phyloP scores from a whole-genome alignment of 2,329 filamentous ascomycete genomes.

The Rhexocercosporidium sp. region DNA sequence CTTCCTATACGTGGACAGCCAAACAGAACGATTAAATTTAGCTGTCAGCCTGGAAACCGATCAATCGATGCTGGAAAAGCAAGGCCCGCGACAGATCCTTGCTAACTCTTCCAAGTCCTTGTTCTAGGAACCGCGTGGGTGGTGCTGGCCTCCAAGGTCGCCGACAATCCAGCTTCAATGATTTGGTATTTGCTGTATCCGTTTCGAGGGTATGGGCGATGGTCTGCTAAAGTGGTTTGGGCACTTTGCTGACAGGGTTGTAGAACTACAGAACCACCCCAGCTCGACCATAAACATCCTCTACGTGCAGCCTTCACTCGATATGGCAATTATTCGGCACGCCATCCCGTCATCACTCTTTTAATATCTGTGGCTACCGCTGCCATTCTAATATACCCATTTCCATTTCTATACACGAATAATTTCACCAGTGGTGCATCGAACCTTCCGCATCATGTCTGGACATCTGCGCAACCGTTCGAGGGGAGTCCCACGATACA shows the following conservation, averaged over 20 bases:
- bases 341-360: constrained; percentile 76
- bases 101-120: constrained; percentile 30
- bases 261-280: constrained; percentile 77
- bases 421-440: constrained; percentile 74
- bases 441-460: constrained; percentile 78
- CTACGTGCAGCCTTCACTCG: constrained; percentile 68
- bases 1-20: constrained; percentile 4
- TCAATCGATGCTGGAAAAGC: constrained; percentile 18
- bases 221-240: not conserved
- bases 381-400: constrained; percentile 73
- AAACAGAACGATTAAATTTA: constrained; percentile 1
- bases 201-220: constrained; percentile 68
- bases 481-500: constrained; percentile 54
- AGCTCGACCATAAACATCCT: constrained; percentile 67
- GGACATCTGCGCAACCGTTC: constrained; percentile 75
- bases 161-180: constrained; percentile 49
- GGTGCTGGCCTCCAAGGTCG: constrained; percentile 28
- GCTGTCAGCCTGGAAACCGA: not conserved
- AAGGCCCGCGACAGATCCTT: not conserved
- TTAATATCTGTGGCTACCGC: constrained; percentile 75
- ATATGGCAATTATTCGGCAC: constrained; percentile 73
- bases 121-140: constrained; percentile 24
- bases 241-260: constrained; percentile 25
- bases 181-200: constrained; percentile 82
- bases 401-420: constrained; percentile 75